Evolutionary conservation across 495 filamentous ascomycete genomes (phyloP).

Genomic region (Neurospora hispaniola): DNA sequence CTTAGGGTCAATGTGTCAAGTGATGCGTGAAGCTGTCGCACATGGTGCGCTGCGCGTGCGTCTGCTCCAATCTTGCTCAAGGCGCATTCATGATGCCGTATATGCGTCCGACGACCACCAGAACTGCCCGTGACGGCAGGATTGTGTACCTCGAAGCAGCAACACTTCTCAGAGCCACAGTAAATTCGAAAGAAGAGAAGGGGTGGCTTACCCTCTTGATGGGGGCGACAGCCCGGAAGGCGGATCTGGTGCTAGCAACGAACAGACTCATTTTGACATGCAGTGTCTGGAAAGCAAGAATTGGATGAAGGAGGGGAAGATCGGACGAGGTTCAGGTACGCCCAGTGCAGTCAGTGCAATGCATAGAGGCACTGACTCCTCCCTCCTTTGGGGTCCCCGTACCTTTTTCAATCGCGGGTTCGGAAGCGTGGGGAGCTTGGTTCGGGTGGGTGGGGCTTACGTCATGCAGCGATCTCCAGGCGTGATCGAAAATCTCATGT

Average conservation of each 20-base stretch:
- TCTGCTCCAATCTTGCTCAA: neutral
- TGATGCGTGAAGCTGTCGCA: neutral
- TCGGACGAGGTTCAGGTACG: neutral
- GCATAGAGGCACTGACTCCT: neutral
- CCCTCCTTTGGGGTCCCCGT: neutral
- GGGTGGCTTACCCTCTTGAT: conserved; percentile 22
- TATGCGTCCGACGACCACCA: neutral
- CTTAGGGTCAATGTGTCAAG: conserved; percentile 8
- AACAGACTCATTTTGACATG: conserved; percentile 23
- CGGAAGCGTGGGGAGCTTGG: neutral
- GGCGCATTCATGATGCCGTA: neutral
- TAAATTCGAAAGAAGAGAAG: neutral
- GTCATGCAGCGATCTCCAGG: neutral
- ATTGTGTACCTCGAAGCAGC: neutral
- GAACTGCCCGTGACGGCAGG: neutral
- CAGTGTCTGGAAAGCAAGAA: neutral
- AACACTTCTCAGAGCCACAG: neutral
- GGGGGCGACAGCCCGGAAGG: conserved; percentile 19
- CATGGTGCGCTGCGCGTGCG: neutral
- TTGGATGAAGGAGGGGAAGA: neutral
- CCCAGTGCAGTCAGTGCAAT: neutral
- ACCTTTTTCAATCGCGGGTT: neutral
- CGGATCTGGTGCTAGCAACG: conserved; percentile 19
- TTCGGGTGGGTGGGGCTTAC: neutral
- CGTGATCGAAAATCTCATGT: neutral